phyloP scores from a whole-genome alignment of 2,329 filamentous ascomycete species.

The Zasmidium citrigriseum region DNA sequence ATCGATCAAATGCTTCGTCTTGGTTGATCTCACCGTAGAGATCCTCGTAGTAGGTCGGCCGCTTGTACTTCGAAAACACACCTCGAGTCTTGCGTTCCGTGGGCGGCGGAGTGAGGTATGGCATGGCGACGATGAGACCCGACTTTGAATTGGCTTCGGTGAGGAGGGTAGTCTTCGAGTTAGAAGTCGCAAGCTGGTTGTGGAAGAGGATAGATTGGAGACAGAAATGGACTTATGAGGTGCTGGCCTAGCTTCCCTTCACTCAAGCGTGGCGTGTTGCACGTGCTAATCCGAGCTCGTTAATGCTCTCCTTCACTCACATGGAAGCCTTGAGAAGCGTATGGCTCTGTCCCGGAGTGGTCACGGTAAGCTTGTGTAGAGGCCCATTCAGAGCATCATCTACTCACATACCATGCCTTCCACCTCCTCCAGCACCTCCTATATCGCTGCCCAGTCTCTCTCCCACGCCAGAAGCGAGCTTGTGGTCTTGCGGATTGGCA shows the following conservation, averaged over 20 bases:
- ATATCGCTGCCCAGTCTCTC: slow-evolving; percentile 35
- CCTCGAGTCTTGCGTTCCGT: not conserved
- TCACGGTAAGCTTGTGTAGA: not conserved
- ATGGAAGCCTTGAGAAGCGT: not conserved
- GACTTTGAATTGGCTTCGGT: not conserved
- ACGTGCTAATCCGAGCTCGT: not conserved
- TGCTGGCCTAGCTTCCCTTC: too few species aligned
- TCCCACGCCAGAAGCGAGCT: slow-evolving; percentile 44
- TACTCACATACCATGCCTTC: slow-evolving; percentile 18
- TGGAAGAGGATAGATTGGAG: not conserved
- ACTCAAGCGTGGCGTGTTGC: not conserved
- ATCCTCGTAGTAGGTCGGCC: slow-evolving; percentile 26
- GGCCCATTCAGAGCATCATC: too few species aligned
- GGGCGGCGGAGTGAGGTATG: slow-evolving; percentile 2
- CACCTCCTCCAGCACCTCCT: slow-evolving; percentile 34
- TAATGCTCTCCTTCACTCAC: not conserved
- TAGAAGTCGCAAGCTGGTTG: not conserved
- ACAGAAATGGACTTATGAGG: not conserved
- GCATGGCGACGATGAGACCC: not conserved
- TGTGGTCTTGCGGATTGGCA: slow-evolving; percentile 87
- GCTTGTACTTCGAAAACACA: slow-evolving; percentile 3
- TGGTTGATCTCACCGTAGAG: slow-evolving; percentile 17
- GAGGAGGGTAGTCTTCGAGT: not conserved
- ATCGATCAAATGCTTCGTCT: slow-evolving; percentile 20
- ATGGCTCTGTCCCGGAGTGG: not conserved